Conservation (phyloP, 192 early-diverging fungal species). For the Pecoramyces ruminantium region DNA sequence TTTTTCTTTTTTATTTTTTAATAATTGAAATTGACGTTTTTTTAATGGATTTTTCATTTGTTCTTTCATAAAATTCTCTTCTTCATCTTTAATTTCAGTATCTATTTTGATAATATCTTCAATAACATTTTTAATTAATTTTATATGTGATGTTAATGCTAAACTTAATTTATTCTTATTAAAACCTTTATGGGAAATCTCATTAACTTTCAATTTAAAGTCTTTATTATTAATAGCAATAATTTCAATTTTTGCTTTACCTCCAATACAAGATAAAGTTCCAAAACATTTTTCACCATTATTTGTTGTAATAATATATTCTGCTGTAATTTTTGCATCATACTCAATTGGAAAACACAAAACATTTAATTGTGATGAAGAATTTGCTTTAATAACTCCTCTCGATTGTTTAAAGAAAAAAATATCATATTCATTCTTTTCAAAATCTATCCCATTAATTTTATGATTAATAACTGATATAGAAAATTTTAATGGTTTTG, state of each 20-base stretch:
- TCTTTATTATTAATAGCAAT: neutral
- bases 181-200: neutral
- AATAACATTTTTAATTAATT: neutral
- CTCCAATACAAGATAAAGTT: conserved; percentile 19
- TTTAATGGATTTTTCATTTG: neutral
- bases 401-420: conserved; percentile 32
- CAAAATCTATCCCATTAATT: conserved; percentile 13
- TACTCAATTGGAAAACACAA: conserved; percentile 28
- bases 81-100: neutral
- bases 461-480: conserved; percentile 14
- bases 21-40: neutral
- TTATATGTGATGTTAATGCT: neutral
- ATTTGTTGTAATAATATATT: conserved; percentile 21
- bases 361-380: conserved; percentile 11
- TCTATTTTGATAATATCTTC: conserved; percentile 1
- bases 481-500: conserved; percentile 27
- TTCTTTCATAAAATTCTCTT: neutral
- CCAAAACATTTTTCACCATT: conserved; percentile 36
- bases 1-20: neutral
- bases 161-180: neutral
- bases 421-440: conserved; percentile 29
- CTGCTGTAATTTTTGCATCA: conserved; percentile 15
- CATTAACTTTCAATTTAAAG: neutral
- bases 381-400: conserved; percentile 20
- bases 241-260: conserved; percentile 28